Percentiles rank a stretch among this genome's conserved stretches.
Evolutionary conservation across 179 eudicot genomes (phyloP).

Genomic region (Spinacia oleracea): DNA sequence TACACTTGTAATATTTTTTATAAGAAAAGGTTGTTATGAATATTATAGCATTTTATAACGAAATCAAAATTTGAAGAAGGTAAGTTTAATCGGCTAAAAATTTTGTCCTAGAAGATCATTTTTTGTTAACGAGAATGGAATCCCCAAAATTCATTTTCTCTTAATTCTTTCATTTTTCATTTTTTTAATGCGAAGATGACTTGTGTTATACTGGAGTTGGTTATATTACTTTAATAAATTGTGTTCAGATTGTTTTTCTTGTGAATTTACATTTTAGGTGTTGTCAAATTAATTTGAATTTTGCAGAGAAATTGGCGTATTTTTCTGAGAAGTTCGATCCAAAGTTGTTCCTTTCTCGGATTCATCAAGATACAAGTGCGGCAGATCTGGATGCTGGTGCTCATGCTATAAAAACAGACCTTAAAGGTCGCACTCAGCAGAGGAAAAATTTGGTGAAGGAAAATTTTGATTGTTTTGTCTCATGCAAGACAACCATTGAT

Average conservation of each 20-base stretch:
- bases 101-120: too few species aligned
- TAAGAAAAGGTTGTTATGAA: too few species aligned
- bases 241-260: neutral
- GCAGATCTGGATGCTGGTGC: slow-evolving; percentile 96
- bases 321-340: slow-evolving; percentile 88
- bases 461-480: slow-evolving; percentile 94
- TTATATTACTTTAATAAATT: too few species aligned
- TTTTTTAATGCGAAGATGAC: neutral
- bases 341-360: slow-evolving; percentile 81
- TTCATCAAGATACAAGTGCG: slow-evolving; percentile 82
- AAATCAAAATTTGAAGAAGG: too few species aligned
- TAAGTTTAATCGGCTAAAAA: too few species aligned
- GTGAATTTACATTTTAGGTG: neutral
- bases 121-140: too few species aligned
- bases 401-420: slow-evolving; percentile 81
- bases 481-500: slow-evolving; percentile 99
- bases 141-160: too few species aligned
- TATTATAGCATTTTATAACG: too few species aligned
- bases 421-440: slow-evolving; percentile 89
- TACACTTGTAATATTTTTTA: too few species aligned
- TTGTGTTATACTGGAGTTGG: neutral
- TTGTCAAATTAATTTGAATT: neutral
- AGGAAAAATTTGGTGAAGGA: slow-evolving; percentile 93
- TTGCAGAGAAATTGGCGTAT: slow-evolving; percentile 80
- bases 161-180: too few species aligned